A percentile compares a stretch with the other conserved stretches of the same genome.
These are phyloP conservation scores for Cutaneotrichosporon sp. DNA, from an alignment of 1,284 basidiomycete genomes.

Conservation along the genomic window DNA sequence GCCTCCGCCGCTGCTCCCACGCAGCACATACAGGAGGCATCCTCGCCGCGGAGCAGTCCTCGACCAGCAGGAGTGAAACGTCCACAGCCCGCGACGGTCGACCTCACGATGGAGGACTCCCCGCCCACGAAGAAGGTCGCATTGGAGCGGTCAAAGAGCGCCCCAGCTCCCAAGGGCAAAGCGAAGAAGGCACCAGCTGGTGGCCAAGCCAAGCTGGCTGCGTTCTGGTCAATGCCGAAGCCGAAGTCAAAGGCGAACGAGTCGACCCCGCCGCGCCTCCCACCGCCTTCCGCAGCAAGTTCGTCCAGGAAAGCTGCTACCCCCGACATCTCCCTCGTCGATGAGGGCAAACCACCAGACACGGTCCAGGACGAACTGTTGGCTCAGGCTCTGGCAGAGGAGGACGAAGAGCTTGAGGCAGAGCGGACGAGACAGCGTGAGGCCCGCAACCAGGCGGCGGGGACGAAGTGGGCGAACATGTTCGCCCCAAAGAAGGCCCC, in stretches of 20 bases:
- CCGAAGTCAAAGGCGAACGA: slow-evolving; percentile 62
- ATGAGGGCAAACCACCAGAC: slow-evolving; percentile 13
- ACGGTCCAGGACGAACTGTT: slow-evolving; percentile 38
- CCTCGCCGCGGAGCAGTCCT: background rate
- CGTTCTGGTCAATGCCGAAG: slow-evolving; percentile 53
- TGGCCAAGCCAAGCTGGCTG: slow-evolving; percentile 38
- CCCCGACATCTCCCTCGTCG: background rate
- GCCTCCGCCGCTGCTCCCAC: background rate
- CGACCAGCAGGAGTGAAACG: background rate
- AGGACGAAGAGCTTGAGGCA: slow-evolving; percentile 38
- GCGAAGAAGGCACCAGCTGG: slow-evolving; percentile 18
- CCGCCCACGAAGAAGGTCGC: slow-evolving; percentile 13
- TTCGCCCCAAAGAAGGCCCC: slow-evolving; percentile 75
- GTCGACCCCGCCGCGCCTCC: slow-evolving; percentile 51
- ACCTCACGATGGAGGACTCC: slow-evolving; percentile 10
- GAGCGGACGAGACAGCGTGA: slow-evolving; percentile 18
- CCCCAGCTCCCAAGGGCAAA: slow-evolving; percentile 2
- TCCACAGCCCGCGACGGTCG: slow-evolving; percentile 15
- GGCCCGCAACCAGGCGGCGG: slow-evolving; percentile 35
- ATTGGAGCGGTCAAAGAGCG: slow-evolving; percentile 3
- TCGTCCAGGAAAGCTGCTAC: background rate
- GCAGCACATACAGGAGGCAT: background rate
- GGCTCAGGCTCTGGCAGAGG: slow-evolving; percentile 39
- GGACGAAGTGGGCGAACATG: slow-evolving; percentile 57
- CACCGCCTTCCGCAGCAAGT: slow-evolving; percentile 5